Evolutionary conservation across 2,329 filamentous ascomycete genomes (phyloP).

Genomic region (Leptoxyphium fumago): DNA sequence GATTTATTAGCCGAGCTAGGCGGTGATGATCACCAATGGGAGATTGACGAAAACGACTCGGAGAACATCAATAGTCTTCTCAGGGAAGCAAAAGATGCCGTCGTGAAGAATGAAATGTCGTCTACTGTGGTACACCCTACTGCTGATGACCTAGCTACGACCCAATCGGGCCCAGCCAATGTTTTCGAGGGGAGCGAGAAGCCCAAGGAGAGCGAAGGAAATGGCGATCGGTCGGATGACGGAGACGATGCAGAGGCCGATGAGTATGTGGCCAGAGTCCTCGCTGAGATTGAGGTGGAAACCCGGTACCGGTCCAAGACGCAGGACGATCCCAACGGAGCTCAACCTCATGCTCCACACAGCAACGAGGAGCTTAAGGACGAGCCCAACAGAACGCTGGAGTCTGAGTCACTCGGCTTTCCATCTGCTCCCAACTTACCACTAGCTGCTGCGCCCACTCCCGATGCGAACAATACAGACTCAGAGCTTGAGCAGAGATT

Average conservation of each 20-base stretch:
- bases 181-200: not conserved
- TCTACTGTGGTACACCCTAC: slow-evolving; percentile 8
- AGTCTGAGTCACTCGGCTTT: too few relatives aligned
- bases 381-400: not conserved
- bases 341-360: not conserved
- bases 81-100: slow-evolving; percentile 25
- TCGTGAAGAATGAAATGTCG: slow-evolving; percentile 15
- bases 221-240: slow-evolving; percentile 10
- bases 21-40: slow-evolving; percentile 23
- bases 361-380: not conserved
- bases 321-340: not conserved
- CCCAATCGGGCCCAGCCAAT: slow-evolving; percentile 8
- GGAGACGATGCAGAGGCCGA: slow-evolving; percentile 27
- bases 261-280: slow-evolving; percentile 30
- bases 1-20: slow-evolving; percentile 30
- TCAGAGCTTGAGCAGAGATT: slow-evolving; percentile 32
- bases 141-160: slow-evolving; percentile 12
- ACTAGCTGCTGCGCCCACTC: slow-evolving; percentile 20
- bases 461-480: slow-evolving; percentile 22
- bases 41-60: slow-evolving; percentile 25
- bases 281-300: slow-evolving; percentile 32
- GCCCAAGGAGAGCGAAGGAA: slow-evolving; percentile 2
- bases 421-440: slow-evolving; percentile 3
- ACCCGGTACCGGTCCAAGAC: slow-evolving; percentile 21
- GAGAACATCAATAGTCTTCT: slow-evolving; percentile 26